Base-by-base conservation (phyloP, 305 asterid species). In the Nicotiana rustica region DNA sequence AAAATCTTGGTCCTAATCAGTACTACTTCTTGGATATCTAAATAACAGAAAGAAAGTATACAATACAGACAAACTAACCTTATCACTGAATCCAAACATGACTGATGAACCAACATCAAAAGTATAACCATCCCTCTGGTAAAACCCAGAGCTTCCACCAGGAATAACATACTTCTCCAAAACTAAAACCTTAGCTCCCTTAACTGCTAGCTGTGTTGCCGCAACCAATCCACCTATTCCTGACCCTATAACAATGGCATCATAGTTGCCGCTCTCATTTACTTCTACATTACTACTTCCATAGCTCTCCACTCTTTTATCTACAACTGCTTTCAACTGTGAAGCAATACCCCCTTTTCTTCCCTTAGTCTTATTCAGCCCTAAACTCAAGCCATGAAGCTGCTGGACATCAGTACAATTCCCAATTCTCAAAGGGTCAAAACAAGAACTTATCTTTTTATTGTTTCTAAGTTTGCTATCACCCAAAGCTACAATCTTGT, bases 31-130 rank as follows among this genome's bases (percentile, higher is more conserved):
- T 35, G 7, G 56, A 68, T 12, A 70, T 67, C 47, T 33, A 71
- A n/a, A 10, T 52, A 25, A 66, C 52, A 5, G 12, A 77, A 67
- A 78, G 10, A 36, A 73, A 80, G 36, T 82, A 25, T 25, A 25
- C 25, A 25, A 18, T 13, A 41, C 9, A 62, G 87, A 77, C 19
- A 65, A 81, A 84, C 90, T 52, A 52, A 97, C 99, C 99, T 97
- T 95, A 85, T 97, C 99, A 59, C 98, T 95, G 89, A 97, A 97
- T 78, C 99, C 99, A 82, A 97, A 97, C 98, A 97, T 96, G 77
- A 96, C 99, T 1, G 99, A 95, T 75, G 99, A 93, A 81, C 98
- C 99, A 86, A 97, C 99, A 85, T 96, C 99, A 67, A 96, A 96
- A 77, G 87, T 97, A 84, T 91, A 97, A 1, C 99, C 98, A 88